Conservation (phyloP, 73 alveolate genomes). For the Paramecium tetraurelia region DNA sequence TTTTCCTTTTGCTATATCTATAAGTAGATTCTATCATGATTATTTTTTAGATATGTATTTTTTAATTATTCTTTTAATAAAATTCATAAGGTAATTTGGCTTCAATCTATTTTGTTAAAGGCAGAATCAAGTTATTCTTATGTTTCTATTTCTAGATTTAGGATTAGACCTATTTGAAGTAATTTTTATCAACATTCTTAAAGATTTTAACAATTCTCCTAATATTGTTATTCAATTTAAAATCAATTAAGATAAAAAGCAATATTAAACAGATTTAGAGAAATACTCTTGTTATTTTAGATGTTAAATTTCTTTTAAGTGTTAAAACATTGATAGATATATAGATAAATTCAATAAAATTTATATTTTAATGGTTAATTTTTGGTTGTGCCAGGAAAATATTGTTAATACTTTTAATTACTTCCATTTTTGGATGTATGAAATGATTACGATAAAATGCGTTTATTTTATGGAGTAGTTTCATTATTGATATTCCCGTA, state of each 20-base stretch:
- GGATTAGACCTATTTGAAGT: too few relatives aligned
- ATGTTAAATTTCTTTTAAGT: neutral
- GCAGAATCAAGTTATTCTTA: too few relatives aligned
- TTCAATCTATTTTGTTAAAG: too few relatives aligned
- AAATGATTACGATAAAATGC: conserved; percentile 28
- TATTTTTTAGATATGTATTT: too few relatives aligned
- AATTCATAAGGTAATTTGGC: too few relatives aligned
- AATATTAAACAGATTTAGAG: too few relatives aligned
- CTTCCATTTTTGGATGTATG: conserved; percentile 35
- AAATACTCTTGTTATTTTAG: neutral
- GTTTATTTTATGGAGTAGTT: conserved; percentile 28
- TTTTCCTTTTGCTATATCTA: too few relatives aligned
- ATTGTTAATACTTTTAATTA: neutral
- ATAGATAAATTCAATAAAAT: neutral
- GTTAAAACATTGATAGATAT: neutral
- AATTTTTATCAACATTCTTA: too few relatives aligned
- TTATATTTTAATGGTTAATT: neutral
- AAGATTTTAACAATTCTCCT: too few relatives aligned
- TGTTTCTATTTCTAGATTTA: too few relatives aligned
- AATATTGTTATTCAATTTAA: neutral
- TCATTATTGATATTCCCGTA: neutral
- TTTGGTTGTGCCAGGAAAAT: conserved; percentile 34
- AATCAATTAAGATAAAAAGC: neutral
- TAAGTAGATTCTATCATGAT: too few relatives aligned
- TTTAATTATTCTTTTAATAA: too few relatives aligned